phyloP scores from a whole-genome alignment of 768 basidiomycete genomes.

The Hygrophorus pudorinus region DNA sequence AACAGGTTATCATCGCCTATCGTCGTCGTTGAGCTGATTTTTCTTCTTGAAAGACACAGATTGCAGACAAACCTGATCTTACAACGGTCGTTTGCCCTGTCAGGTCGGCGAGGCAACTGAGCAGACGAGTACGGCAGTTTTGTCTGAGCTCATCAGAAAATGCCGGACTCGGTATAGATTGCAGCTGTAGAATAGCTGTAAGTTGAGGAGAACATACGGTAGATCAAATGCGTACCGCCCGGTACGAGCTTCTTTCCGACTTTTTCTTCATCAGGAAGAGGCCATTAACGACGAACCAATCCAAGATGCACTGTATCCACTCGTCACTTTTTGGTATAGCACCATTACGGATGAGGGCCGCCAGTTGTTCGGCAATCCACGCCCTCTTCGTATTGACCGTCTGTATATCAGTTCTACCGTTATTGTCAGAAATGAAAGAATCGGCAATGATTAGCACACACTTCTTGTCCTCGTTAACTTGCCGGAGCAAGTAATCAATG shows the following conservation, averaged over 20 bases:
- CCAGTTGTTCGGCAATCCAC: slow-evolving; percentile 87
- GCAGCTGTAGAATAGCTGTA: slow-evolving; percentile 37
- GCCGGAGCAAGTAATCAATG: slow-evolving; percentile 57
- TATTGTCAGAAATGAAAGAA: slow-evolving; percentile 5
- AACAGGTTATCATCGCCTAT: slow-evolving; percentile 36
- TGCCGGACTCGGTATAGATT: slow-evolving; percentile 47
- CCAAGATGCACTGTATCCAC: slow-evolving; percentile 65
- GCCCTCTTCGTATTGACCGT: slow-evolving; percentile 45
- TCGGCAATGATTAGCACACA: slow-evolving; percentile 33
- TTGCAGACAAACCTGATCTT: slow-evolving; percentile 35
- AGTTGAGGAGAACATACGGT: neutral
- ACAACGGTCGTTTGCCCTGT: slow-evolving; percentile 43
- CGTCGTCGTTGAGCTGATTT: neutral
- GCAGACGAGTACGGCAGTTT: slow-evolving; percentile 58
- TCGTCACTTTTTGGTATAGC: slow-evolving; percentile 71
- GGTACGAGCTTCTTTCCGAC: slow-evolving; percentile 50
- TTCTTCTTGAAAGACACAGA: neutral
- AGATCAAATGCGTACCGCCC: slow-evolving; percentile 37
- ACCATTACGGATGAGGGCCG: slow-evolving; percentile 67
- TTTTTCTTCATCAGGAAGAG: slow-evolving; percentile 71
- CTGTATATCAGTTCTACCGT: slow-evolving; percentile 32
- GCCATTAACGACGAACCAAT: slow-evolving; percentile 78
- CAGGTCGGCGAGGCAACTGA: slow-evolving; percentile 67
- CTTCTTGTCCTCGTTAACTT: slow-evolving; percentile 36
- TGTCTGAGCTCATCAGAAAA: slow-evolving; percentile 66